phyloP scores from a whole-genome alignment of 805 yeast species.

The Yarrowia osloensis region DNA sequence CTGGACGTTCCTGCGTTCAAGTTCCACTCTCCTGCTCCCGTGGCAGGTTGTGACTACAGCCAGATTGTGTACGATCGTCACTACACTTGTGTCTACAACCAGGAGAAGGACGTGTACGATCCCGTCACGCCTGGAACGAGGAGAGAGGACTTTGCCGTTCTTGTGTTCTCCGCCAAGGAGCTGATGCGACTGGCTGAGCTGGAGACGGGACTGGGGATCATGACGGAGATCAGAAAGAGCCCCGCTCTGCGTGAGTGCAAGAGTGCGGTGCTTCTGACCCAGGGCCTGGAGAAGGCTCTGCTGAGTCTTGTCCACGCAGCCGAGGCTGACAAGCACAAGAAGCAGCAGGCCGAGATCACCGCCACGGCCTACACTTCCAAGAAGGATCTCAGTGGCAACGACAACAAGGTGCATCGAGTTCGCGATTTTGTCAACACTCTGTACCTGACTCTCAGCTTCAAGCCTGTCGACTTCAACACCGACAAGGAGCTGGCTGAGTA shows the following conservation, averaged over 20 bases:
- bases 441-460: not conserved
- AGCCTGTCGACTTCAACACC: slow-evolving; percentile 2
- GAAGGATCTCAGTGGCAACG: not conserved
- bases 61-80: slow-evolving; percentile 1
- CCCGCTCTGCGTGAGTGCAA: not conserved
- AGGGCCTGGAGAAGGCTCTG: slow-evolving; percentile 2
- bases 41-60: not conserved
- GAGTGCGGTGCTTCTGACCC: not conserved
- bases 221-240: not conserved
- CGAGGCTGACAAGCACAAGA: slow-evolving; percentile 1
- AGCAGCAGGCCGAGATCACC: not conserved
- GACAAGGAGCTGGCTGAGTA: slow-evolving; percentile 18
- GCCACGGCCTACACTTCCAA: not conserved
- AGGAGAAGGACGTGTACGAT: slow-evolving; percentile 33
- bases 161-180: slow-evolving; percentile 7
- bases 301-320: not conserved
- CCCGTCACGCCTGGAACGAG: slow-evolving; percentile 31
- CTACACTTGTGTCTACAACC: slow-evolving; percentile 32
- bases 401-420: not conserved
- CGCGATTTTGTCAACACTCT: not conserved
- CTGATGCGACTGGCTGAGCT: slow-evolving; percentile 2
- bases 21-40: not conserved
- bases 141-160: slow-evolving; percentile 8
- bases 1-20: slow-evolving; percentile 6
- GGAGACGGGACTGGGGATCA: not conserved